phyloP scores from a whole-genome alignment of 306 rosid genomes.

The Dryas drummondii region DNA sequence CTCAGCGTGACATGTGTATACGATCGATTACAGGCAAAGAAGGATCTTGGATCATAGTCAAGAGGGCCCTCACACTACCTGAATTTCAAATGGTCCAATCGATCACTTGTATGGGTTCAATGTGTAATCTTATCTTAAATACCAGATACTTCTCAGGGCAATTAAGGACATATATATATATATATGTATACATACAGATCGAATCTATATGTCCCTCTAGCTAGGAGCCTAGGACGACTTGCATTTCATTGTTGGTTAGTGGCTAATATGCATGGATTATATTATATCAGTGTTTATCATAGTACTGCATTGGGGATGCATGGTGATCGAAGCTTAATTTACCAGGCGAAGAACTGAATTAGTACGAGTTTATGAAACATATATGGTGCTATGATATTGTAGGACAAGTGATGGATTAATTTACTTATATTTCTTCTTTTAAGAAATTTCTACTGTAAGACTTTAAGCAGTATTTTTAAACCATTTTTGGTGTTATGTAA shows the following conservation, averaged over 20 bases:
- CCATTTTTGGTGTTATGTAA: too few relatives aligned
- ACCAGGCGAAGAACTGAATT: not conserved
- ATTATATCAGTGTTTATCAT: not conserved
- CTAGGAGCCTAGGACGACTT: too few relatives aligned
- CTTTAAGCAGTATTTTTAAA: too few relatives aligned
- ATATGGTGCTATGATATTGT: not conserved
- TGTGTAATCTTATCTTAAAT: constrained; percentile 38
- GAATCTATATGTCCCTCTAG: too few relatives aligned
- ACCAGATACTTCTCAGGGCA: constrained; percentile 17
- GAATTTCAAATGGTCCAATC: constrained; percentile 45
- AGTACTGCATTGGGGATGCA: not conserved
- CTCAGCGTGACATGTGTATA: constrained; percentile 37
- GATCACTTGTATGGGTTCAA: constrained; percentile 30
- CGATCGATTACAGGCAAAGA: not conserved
- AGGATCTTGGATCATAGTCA: constrained; percentile 9
- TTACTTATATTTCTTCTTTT: too few relatives aligned
- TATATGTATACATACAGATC: too few relatives aligned
- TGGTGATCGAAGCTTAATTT: too few relatives aligned
- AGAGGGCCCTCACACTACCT: constrained; percentile 34
- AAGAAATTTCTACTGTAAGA: too few relatives aligned
- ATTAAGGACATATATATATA: not conserved
- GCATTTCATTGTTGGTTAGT: too few relatives aligned
- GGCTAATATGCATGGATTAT: not conserved
- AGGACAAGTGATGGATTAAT: too few relatives aligned
- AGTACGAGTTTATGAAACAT: not conserved